Base-by-base conservation (phyloP, 2,329 filamentous ascomycete species). In the Lachnellula willkommii region DNA sequence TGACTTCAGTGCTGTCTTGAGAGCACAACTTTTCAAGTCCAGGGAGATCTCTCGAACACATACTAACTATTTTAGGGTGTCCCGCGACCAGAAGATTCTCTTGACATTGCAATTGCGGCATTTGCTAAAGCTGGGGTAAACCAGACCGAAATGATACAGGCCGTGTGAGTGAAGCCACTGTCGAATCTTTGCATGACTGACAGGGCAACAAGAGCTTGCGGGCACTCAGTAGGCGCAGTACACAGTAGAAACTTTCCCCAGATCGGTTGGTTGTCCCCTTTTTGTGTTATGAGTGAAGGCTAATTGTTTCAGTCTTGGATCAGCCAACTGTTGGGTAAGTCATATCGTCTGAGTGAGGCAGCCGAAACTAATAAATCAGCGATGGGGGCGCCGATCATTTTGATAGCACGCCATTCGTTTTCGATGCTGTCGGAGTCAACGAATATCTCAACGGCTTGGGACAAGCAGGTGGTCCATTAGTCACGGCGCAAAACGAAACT, bases 361-460 rank as follows among this genome's bases (percentile, higher is more conserved):
- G 6, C 37, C 9, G 17, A 17, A 42, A 43, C 42, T 50, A 43
- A 47, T n/a, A 11, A 11, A 37, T n/a, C n/a, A 60, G 57, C 43
- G 26, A 49, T 5, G 52, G 60, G 37, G 56, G 56, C 6, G 50
- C 52, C n/a, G 47, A 49, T 9, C 39, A n/a, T 12, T 61, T 63
- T 22, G 81, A 85, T 60, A 69, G 72, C 2, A 79, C 76, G 1
- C 70, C 71, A 3, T 72, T 73, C 22, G 65, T 61, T 8, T 83
- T 82, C 54, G 82, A 84, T 65, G 79, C 79, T 62, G 77, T 72
- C 46, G 70, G 83, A 17, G 77, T 80, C n/a, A 63, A 70, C 5
- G 71, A 79, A 50, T 77, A 75, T 22, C 70, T 76, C 53, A 80
- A 84, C 58, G 69, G 73, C 1, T 79, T 76, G 1, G 71, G 71